Evolutionary conservation across 2,329 filamentous ascomycete genomes (phyloP).

Genomic region (Clarireedia paspali): DNA sequence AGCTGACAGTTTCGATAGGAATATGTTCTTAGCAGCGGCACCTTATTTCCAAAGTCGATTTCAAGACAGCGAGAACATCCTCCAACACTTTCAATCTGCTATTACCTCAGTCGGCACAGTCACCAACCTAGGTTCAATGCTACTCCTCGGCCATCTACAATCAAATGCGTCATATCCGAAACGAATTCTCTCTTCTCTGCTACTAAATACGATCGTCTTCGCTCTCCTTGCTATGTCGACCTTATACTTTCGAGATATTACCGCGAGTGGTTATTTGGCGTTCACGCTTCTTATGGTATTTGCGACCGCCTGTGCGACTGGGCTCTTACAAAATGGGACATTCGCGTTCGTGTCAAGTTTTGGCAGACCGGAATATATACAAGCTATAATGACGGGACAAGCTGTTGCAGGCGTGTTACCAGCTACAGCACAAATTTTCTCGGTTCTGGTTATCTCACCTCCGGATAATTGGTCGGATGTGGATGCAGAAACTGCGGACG

Average conservation of each 20-base stretch:
- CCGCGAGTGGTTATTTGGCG: constrained; percentile 61
- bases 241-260: constrained; percentile 52
- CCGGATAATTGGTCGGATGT: constrained; percentile 29
- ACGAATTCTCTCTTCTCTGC: constrained; percentile 70
- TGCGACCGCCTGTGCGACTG: constrained; percentile 69
- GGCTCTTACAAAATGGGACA: constrained; percentile 85
- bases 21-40: constrained; percentile 94
- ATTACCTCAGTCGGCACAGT: constrained; percentile 82
- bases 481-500: constrained; percentile 17
- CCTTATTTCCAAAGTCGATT: constrained; percentile 90
- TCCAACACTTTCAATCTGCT: constrained; percentile 78
- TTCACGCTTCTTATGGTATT: constrained; percentile 82
- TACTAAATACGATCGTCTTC: constrained; percentile 73
- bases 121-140: constrained; percentile 70
- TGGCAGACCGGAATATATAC: constrained; percentile 79
- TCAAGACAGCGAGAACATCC: constrained; percentile 58
- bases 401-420: constrained; percentile 87
- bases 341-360: constrained; percentile 89
- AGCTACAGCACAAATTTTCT: constrained; percentile 76
- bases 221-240: constrained; percentile 75
- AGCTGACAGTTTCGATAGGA: constrained; percentile 46
- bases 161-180: constrained; percentile 77
- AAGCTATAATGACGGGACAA: constrained; percentile 94
- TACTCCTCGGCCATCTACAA: constrained; percentile 74
- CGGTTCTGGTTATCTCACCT: constrained; percentile 60